Evolutionary conservation across 1,139 yeast genomes (phyloP).

Genomic region (Diutina neorugosa): DNA sequence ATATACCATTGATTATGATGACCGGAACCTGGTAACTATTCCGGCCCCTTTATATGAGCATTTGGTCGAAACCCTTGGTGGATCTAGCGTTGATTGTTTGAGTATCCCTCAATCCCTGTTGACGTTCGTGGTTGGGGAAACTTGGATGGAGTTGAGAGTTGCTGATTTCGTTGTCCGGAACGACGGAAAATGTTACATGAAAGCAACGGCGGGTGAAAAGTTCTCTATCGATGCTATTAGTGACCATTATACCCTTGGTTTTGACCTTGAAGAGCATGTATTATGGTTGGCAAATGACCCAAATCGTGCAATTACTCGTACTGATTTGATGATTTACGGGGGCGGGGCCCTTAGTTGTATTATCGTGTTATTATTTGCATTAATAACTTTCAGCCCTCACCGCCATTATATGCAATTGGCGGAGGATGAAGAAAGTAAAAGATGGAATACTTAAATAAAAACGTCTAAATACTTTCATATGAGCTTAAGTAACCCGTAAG

Average conservation of each 20-base stretch:
- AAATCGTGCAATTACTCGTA: neutral
- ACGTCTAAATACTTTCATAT: constrained; percentile 10
- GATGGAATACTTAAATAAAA: neutral
- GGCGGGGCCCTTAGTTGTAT: constrained; percentile 2
- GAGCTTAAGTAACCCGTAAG: constrained; percentile 23
- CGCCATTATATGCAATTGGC: neutral
- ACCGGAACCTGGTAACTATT: neutral
- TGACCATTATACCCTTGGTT: neutral
- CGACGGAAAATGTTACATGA: neutral
- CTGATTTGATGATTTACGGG: neutral
- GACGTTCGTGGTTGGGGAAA: neutral
- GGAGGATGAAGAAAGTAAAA: neutral
- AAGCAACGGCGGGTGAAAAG: neutral
- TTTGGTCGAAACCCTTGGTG: neutral
- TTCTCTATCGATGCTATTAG: neutral
- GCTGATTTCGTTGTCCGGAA: neutral
- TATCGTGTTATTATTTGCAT: neutral
- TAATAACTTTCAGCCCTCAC: neutral
- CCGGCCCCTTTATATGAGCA: neutral
- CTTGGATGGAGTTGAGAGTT: neutral
- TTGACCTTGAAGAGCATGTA: neutral
- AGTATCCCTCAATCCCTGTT: neutral
- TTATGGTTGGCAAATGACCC: neutral
- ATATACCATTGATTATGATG: neutral
- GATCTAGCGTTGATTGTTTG: neutral